These are phyloP conservation scores for Escovopsis sp. DNA, from an alignment of 2,329 filamentous ascomycete species.

Conservation along the genomic window DNA sequence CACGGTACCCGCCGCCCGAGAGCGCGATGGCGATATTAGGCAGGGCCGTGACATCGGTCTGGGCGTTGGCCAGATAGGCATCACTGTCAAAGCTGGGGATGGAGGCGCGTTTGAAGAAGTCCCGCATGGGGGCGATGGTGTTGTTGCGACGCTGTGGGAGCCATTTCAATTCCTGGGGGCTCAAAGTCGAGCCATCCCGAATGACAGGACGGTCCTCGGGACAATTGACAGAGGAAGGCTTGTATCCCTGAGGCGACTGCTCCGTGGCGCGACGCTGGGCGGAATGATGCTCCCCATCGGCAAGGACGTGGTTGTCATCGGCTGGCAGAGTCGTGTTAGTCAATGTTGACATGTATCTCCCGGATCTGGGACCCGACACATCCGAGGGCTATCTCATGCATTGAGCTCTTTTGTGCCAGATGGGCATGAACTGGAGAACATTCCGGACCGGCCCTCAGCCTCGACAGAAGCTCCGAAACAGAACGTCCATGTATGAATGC, in stretches of 20 bases:
- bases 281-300: not conserved
- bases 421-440: not conserved
- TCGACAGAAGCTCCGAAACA: too few species aligned
- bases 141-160: constrained; percentile 53
- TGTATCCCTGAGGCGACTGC: constrained; percentile 41
- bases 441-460: too few species aligned
- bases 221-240: constrained; percentile 52
- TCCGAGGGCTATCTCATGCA: too few species aligned
- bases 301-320: too few species aligned
- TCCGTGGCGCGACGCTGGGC: constrained; percentile 14
- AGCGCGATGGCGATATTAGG: constrained; percentile 57
- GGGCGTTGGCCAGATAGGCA: constrained; percentile 42
- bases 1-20: constrained; percentile 75
- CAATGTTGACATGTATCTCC: not conserved
- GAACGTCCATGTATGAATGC: not conserved
- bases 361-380: too few species aligned
- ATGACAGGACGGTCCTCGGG: constrained; percentile 54
- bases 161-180: constrained; percentile 58
- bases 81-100: constrained; percentile 68
- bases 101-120: constrained; percentile 54
- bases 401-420: too few species aligned
- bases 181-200: constrained; percentile 45
- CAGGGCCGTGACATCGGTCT: constrained; percentile 19
- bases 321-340: not conserved
- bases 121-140: constrained; percentile 59